These are phyloP conservation scores for Fusarium duplospermum DNA, from an alignment of 2,329 filamentous ascomycete genomes.

Conservation along the genomic window DNA sequence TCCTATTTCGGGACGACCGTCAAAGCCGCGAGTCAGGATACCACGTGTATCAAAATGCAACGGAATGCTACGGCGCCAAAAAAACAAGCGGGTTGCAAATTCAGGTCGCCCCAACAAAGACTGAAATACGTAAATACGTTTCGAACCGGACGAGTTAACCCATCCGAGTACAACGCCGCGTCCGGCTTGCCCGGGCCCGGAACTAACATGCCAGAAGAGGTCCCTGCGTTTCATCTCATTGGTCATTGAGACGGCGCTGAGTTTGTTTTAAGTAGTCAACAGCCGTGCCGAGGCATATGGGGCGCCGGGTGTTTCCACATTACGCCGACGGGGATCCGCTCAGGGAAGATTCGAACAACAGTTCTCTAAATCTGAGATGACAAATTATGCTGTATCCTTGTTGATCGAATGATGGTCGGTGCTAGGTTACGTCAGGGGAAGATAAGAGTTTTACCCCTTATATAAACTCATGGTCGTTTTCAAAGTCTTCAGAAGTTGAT, in stretches of 20 bases:
- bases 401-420: not conserved
- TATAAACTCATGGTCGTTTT: conserved; percentile 14
- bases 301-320: not conserved
- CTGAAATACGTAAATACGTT: not conserved
- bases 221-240: not conserved
- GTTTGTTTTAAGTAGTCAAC: not conserved
- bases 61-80: not conserved
- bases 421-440: not conserved
- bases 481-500: not conserved
- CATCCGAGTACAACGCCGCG: not conserved
- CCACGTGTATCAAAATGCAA: not conserved
- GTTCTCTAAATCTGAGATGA: not conserved
- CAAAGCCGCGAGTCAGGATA: not conserved
- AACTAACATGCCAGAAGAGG: not conserved
- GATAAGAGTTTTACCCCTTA: not conserved
- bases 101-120: not conserved
- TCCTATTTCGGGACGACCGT: not conserved
- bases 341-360: not conserved
- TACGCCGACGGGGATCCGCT: not conserved
- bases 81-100: conserved; percentile 1
- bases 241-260: not conserved
- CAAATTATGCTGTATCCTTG: not conserved
- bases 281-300: not conserved
- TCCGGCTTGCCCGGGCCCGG: not conserved
- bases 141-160: not conserved